A percentile compares a stretch with the other conserved stretches of the same genome.
These are phyloP conservation scores for Mucor sp. DNA, from an alignment of 371 early-diverging fungal genomes.

Conservation along the genomic window DNA sequence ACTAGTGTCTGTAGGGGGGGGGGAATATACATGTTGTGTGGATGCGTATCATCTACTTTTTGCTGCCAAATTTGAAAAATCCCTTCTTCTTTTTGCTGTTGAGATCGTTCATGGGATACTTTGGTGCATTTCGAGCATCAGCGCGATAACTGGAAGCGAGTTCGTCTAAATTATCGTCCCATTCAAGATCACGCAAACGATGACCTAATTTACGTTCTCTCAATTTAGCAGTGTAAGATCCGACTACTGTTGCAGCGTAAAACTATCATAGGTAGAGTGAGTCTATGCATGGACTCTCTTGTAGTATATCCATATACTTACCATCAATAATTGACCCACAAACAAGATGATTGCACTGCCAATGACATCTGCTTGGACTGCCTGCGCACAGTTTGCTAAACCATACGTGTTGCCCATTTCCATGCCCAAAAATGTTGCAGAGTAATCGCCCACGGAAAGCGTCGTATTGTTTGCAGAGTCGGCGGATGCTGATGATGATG, in stretches of 20 bases:
- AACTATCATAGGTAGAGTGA: constrained; percentile 37
- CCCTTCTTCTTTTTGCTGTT: constrained; percentile 23
- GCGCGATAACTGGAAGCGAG: constrained; percentile 39
- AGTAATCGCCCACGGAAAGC: constrained; percentile 30
- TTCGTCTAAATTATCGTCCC: constrained; percentile 49
- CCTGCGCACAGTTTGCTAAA: constrained; percentile 49
- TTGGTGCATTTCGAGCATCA: constrained; percentile 44
- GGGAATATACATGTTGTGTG: not conserved
- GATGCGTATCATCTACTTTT: not conserved
- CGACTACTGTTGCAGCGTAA: constrained; percentile 41
- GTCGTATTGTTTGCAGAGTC: constrained; percentile 11
- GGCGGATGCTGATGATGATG: not conserved
- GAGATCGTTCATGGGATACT: constrained; percentile 40
- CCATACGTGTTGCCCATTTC: constrained; percentile 47
- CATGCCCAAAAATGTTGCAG: constrained; percentile 50
- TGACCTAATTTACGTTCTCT: constrained; percentile 50
- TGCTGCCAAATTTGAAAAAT: constrained; percentile 9
- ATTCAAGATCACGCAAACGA: constrained; percentile 50
- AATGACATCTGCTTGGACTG: constrained; percentile 52
- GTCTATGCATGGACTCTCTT: not conserved
- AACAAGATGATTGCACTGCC: constrained; percentile 46
- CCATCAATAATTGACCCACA: constrained; percentile 45
- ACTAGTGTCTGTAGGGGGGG: no score
- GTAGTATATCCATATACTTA: no score
- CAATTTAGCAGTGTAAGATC: constrained; percentile 39